These are phyloP conservation scores for Elongisporangium senticosum DNA, from an alignment of 352 stramenopile genomes.

Conservation along the genomic window DNA sequence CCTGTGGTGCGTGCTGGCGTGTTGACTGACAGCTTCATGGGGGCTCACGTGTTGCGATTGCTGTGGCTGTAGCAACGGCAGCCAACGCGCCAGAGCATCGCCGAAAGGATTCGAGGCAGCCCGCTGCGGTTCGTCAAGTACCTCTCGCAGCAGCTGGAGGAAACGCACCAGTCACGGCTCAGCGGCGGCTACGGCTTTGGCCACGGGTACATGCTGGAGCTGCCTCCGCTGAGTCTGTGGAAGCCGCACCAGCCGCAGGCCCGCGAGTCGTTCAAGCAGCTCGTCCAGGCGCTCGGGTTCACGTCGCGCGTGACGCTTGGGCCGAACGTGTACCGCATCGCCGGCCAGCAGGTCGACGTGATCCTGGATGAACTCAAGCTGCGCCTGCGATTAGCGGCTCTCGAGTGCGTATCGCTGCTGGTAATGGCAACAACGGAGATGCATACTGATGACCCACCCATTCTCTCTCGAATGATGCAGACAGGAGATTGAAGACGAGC, in stretches of 20 bases:
- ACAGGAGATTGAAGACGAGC: constrained; percentile 4
- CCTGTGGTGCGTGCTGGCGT: constrained; percentile 1
- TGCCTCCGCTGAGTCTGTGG: constrained; percentile 22
- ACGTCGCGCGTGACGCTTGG: constrained; percentile 20
- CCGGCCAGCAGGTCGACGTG: constrained; percentile 53
- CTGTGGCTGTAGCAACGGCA: background rate
- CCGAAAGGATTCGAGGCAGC: background rate
- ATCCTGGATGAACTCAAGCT: constrained; percentile 44
- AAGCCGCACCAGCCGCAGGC: constrained; percentile 9
- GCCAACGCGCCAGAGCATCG: background rate
- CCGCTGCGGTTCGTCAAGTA: constrained; percentile 50
- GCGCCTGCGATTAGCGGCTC: constrained; percentile 9
- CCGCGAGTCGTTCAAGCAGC: constrained; percentile 7
- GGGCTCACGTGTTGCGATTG: background rate
- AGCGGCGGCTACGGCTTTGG: constrained; percentile 43
- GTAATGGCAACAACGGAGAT: background rate
- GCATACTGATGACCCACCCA: background rate
- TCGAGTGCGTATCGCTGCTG: background rate
- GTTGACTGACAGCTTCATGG: background rate
- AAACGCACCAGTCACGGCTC: constrained; percentile 35
- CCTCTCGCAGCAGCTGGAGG: constrained; percentile 43
- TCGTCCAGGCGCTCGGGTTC: constrained; percentile 46
- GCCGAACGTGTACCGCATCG: constrained; percentile 37
- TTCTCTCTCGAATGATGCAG: background rate
- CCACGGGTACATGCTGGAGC: constrained; percentile 52